Evolutionary conservation across 2,329 filamentous ascomycete genomes (phyloP).

Genomic region (Colletotrichum viniferum): DNA sequence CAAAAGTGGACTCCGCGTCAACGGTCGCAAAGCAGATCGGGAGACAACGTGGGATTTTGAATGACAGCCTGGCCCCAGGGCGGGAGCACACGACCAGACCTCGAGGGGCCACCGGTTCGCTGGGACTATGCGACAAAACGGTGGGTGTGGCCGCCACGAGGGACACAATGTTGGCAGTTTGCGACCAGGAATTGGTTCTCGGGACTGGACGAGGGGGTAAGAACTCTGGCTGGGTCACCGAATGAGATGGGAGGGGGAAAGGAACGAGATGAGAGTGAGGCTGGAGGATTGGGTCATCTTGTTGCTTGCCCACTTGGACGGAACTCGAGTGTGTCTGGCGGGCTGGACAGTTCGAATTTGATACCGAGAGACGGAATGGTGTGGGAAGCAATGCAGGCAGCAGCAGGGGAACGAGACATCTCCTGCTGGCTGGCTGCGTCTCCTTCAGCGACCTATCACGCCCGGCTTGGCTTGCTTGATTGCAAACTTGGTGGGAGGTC

Average conservation of each 20-base stretch:
- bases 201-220: background rate
- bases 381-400: background rate
- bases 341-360: background rate
- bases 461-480: background rate
- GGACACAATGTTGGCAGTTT: background rate
- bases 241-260: background rate
- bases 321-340: background rate
- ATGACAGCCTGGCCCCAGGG: background rate
- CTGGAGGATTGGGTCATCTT: background rate
- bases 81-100: background rate
- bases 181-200: background rate
- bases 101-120: background rate
- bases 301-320: background rate
- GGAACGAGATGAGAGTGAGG: background rate
- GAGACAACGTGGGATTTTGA: background rate
- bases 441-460: background rate
- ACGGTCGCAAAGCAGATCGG: background rate
- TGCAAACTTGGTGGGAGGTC: background rate
- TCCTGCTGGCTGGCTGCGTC: background rate
- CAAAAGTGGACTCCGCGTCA: conserved; percentile 2
- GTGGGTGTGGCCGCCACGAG: background rate
- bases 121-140: background rate
- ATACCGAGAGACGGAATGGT: background rate
- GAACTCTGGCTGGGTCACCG: background rate
- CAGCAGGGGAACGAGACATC: background rate